A percentile compares a stretch with the other conserved stretches of the same genome.
Conservation (phyloP, 2,329 filamentous ascomycete genomes). For the Fulvia fulva region DNA sequence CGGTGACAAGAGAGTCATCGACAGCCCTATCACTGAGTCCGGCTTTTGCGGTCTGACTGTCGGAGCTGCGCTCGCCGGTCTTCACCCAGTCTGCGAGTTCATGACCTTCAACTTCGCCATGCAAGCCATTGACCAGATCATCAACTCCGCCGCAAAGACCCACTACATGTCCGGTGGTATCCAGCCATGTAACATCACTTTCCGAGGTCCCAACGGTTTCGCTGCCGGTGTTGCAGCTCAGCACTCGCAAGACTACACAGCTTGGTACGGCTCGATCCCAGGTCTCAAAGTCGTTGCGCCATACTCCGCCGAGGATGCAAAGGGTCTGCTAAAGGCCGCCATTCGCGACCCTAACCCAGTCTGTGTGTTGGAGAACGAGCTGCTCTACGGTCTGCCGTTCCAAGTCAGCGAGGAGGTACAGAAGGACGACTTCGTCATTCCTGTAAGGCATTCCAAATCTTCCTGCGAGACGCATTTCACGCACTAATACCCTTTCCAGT, state of each 20-base stretch:
- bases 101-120: constrained; percentile 99
- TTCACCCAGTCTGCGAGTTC: constrained; percentile 96
- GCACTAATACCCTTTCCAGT: constrained; percentile 39
- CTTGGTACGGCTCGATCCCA: constrained; percentile 98
- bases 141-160: constrained; percentile 98
- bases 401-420: constrained; percentile 96
- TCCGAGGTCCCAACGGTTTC: constrained; percentile 98
- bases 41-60: constrained; percentile 92
- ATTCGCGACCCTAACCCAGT: constrained; percentile 98
- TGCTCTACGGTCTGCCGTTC: constrained; percentile 88
- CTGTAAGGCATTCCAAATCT: constrained; percentile 43
- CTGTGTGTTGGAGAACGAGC: constrained; percentile 59
- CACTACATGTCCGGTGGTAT: constrained; percentile 99
- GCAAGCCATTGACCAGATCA: constrained; percentile 99
- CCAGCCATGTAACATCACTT: constrained; percentile 99
- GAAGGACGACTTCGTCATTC: constrained; percentile 92
- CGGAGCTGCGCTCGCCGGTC: constrained; percentile 87
- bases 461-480: neutral
- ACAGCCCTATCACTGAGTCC: constrained; percentile 96
- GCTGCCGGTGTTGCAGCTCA: constrained; percentile 92
- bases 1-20: constrained; percentile 94
- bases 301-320: constrained; percentile 96
- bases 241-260: constrained; percentile 98
- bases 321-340: constrained; percentile 94
- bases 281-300: constrained; percentile 95